Percentiles rank a stretch among this genome's conserved stretches.
Evolutionary conservation across 1,284 basidiomycete species (phyloP).

Genomic region (Puccinia polysora): DNA sequence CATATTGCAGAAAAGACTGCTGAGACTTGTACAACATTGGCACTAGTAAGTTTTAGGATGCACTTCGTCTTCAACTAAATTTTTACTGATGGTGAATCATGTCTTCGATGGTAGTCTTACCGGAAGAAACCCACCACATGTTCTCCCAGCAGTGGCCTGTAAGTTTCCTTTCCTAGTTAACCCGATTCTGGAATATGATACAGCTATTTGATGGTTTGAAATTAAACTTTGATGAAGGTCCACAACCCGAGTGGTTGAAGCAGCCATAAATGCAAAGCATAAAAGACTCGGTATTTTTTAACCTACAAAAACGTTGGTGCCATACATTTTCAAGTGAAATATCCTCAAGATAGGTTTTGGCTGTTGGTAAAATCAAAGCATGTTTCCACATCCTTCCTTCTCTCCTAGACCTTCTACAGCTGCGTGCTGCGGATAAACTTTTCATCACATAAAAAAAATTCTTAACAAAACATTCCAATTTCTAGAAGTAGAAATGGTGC

Average conservation of each 20-base stretch:
- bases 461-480: too few species aligned
- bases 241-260: slow-evolving; percentile 32
- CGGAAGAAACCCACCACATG: slow-evolving; percentile 24
- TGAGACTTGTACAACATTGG: slow-evolving; percentile 45
- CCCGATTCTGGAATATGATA: neutral
- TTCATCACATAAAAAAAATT: too few species aligned
- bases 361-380: too few species aligned
- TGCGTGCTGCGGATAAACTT: too few species aligned
- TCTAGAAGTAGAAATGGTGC: too few species aligned
- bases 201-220: neutral
- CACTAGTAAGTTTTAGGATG: slow-evolving; percentile 13
- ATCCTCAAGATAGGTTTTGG: too few species aligned
- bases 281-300: too few species aligned
- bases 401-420: too few species aligned
- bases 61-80: neutral
- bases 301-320: too few species aligned
- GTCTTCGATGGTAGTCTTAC: slow-evolving; percentile 4
- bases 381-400: too few species aligned
- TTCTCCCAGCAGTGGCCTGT: slow-evolving; percentile 35
- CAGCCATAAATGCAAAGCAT: too few species aligned
- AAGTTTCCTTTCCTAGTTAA: neutral
- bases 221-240: slow-evolving; percentile 12
- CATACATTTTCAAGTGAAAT: too few species aligned
- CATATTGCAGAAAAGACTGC: slow-evolving; percentile 22
- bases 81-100: neutral